Evolutionary conservation across 1,139 yeast species (phyloP).

Genomic region (Saccharomyces hybrid): DNA sequence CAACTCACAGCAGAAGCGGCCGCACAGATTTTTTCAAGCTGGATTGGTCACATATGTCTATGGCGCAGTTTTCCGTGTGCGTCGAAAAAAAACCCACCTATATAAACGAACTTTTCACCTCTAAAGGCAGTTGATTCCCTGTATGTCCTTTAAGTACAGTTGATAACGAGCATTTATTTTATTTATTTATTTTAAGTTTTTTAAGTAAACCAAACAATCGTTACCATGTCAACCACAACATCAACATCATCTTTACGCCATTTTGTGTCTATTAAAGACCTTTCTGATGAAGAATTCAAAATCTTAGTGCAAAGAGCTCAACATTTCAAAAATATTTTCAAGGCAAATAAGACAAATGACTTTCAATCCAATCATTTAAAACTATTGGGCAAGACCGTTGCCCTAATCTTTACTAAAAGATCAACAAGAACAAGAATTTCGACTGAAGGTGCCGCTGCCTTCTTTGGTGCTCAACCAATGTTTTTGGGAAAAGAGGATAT

Average conservation of each 20-base stretch:
- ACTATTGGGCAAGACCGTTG: conserved; percentile 71
- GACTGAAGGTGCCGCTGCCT: conserved; percentile 88
- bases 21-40: neutral
- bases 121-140: conserved; percentile 5
- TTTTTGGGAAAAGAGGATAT: conserved; percentile 93
- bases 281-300: conserved; percentile 59
- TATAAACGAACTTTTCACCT: neutral
- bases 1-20: neutral
- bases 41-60: neutral
- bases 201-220: neutral
- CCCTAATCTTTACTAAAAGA: conserved; percentile 79
- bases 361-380: conserved; percentile 45
- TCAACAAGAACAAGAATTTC: conserved; percentile 93
- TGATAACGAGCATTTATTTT: conserved; percentile 19
- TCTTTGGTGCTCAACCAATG: conserved; percentile 94
- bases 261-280: conserved; percentile 68
- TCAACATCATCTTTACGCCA: conserved; percentile 44
- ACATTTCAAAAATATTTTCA: conserved; percentile 49
- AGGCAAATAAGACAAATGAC: conserved; percentile 39
- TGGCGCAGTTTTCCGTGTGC: neutral
- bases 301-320: conserved; percentile 62
- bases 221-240: conserved; percentile 8
- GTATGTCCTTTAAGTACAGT: conserved; percentile 24
- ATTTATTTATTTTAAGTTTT: neutral
- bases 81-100: neutral